A percentile compares a stretch with the other conserved stretches of the same genome.
Conservation (phyloP, 139 green algal genomes). For the Chlamydomonas incerta region DNA sequence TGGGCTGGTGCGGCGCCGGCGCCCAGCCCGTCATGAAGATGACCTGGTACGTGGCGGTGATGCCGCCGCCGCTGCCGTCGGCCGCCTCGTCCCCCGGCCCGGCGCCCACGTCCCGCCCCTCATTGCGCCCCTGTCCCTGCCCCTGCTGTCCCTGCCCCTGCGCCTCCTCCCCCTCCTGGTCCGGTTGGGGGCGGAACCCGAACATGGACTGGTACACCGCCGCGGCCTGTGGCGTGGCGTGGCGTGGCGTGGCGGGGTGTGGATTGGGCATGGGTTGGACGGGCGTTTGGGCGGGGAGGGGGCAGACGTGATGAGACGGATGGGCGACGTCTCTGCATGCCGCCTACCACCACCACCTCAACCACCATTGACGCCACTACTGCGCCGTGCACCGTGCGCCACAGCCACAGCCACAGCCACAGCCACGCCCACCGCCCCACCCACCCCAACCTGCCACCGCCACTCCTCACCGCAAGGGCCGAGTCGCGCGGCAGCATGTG, state of each 20-base stretch:
- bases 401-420: too few species aligned
- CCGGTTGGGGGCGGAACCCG: neutral
- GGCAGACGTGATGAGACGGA: too few species aligned
- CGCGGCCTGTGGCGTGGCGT: conserved; percentile 41
- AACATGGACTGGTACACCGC: conserved; percentile 80
- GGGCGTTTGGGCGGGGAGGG: too few species aligned
- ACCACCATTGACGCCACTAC: too few species aligned
- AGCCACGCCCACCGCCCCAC: neutral
- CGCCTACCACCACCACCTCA: too few species aligned
- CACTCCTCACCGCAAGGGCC: conserved; percentile 58
- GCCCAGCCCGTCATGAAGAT: conserved; percentile 93
- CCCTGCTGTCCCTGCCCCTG: too few species aligned
- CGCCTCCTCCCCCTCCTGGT: conserved; percentile 23
- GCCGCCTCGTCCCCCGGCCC: neutral
- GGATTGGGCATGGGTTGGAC: too few species aligned
- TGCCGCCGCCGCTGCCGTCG: neutral
- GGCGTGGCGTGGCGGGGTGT: too few species aligned
- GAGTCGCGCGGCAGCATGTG: conserved; percentile 64
- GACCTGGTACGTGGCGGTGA: conserved; percentile 69
- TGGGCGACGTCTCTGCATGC: too few species aligned
- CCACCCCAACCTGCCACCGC: neutral
- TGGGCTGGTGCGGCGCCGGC: conserved; percentile 69
- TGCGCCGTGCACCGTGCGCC: too few species aligned
- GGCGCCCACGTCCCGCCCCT: too few species aligned
- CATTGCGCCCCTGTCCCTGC: too few species aligned